phyloP scores from a whole-genome alignment of 2,329 filamentous ascomycete species.

The Diaporthe velutina region DNA sequence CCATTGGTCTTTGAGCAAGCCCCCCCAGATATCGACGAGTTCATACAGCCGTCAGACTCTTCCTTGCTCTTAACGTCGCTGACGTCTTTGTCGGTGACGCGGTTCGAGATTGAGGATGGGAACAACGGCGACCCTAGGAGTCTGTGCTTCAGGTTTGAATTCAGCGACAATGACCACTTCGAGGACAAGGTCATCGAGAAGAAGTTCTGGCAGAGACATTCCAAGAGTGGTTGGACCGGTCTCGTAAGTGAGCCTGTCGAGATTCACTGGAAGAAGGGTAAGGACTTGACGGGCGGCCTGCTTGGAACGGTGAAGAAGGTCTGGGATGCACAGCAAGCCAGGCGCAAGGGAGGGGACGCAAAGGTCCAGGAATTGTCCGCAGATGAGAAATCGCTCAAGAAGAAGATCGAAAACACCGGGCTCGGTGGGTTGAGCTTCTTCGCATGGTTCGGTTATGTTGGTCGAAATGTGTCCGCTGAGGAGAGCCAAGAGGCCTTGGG shows the following conservation, averaged over 20 bases:
- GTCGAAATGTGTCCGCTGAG: slow-evolving; percentile 76
- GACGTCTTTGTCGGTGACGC: slow-evolving; percentile 77
- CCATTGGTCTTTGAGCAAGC: slow-evolving; percentile 91
- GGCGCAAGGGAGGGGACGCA: slow-evolving; percentile 50
- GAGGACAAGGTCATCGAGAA: slow-evolving; percentile 84
- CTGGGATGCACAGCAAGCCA: slow-evolving; percentile 70
- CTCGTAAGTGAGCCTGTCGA: slow-evolving; percentile 90
- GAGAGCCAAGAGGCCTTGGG: slow-evolving; percentile 75
- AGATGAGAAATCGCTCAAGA: slow-evolving; percentile 64
- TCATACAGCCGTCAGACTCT: slow-evolving; percentile 85
- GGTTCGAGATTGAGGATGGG: slow-evolving; percentile 80
- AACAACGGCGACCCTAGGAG: slow-evolving; percentile 82
- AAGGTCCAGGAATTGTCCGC: slow-evolving; percentile 55
- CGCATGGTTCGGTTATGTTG: slow-evolving; percentile 86
- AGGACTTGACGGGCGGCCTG: slow-evolving; percentile 86
- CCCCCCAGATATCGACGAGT: slow-evolving; percentile 87
- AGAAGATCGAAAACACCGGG: slow-evolving; percentile 70
- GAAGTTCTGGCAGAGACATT: slow-evolving; percentile 87
- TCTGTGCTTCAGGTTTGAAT: slow-evolving; percentile 82
- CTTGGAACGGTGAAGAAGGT: slow-evolving; percentile 79
- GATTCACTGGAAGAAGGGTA: slow-evolving; percentile 88
- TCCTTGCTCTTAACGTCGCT: slow-evolving; percentile 78
- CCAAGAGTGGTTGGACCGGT: slow-evolving; percentile 77
- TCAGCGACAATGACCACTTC: slow-evolving; percentile 86
- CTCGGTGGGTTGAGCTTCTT: slow-evolving; percentile 85